These are phyloP conservation scores for Hypomyces perniciosus DNA, from an alignment of 2,329 filamentous ascomycete species.

Conservation along the genomic window DNA sequence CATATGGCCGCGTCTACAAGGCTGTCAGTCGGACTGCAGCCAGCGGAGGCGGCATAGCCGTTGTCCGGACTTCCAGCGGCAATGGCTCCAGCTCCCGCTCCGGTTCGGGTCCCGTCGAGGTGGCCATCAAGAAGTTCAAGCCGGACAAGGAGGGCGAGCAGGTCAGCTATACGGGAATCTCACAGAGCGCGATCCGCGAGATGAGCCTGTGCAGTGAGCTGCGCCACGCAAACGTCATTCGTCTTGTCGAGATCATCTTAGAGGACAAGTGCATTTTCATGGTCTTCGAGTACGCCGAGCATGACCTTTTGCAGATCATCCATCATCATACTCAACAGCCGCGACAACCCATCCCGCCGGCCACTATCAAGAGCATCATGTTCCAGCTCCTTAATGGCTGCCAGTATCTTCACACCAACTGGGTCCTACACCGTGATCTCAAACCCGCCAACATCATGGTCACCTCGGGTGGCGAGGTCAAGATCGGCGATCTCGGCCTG, in stretches of 20 bases:
- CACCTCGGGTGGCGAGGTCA: slow-evolving; percentile 80
- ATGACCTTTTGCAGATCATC: slow-evolving; percentile 95
- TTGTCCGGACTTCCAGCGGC: slow-evolving; percentile 19
- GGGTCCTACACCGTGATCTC: slow-evolving; percentile 93
- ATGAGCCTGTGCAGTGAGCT: slow-evolving; percentile 96
- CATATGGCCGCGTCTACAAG: slow-evolving; percentile 97
- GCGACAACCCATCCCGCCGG: slow-evolving; percentile 78
- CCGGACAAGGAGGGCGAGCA: slow-evolving; percentile 96
- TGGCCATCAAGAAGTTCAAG: slow-evolving; percentile 99
- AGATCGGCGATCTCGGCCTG: slow-evolving; percentile 89
- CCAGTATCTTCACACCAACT: slow-evolving; percentile 91
- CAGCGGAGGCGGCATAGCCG: background rate
- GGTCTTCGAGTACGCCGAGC: slow-evolving; percentile 98
- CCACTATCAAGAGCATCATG: slow-evolving; percentile 88
- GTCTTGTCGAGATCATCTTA: slow-evolving; percentile 88
- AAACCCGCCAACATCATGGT: slow-evolving; percentile 99
- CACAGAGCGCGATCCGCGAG: slow-evolving; percentile 92
- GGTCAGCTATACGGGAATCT: slow-evolving; percentile 93
- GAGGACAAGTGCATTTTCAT: slow-evolving; percentile 99
- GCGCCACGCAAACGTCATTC: slow-evolving; percentile 81
- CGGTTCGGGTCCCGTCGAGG: slow-evolving; percentile 46
- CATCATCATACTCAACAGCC: slow-evolving; percentile 92
- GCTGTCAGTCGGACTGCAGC: slow-evolving; percentile 57
- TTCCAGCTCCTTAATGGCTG: slow-evolving; percentile 93
- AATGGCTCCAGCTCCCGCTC: slow-evolving; percentile 47